These are phyloP conservation scores for Fusarium liriodendri DNA, from an alignment of 2,329 filamentous ascomycete genomes.

Conservation along the genomic window DNA sequence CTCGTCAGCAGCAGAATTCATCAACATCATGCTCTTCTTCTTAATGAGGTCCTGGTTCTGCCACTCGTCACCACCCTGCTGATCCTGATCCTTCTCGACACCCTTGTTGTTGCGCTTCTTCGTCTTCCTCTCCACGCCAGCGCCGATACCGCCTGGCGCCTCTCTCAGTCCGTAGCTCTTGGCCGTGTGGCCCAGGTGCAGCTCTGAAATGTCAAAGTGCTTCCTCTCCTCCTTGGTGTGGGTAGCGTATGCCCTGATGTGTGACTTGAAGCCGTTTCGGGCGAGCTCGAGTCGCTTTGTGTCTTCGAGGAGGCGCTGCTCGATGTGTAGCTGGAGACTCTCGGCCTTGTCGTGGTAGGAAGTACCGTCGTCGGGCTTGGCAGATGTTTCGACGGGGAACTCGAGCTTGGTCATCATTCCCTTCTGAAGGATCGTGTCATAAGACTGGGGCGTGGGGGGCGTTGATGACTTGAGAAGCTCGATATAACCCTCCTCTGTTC, in stretches of 20 bases:
- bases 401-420: slow-evolving; percentile 71
- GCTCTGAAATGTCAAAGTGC: slow-evolving; percentile 90
- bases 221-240: slow-evolving; percentile 86
- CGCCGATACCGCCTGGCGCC: slow-evolving; percentile 83
- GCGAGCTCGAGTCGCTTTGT: slow-evolving; percentile 81
- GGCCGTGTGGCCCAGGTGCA: slow-evolving; percentile 92
- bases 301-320: slow-evolving; percentile 70
- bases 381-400: slow-evolving; percentile 77
- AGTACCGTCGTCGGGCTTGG: slow-evolving; percentile 54
- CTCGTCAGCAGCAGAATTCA: slow-evolving; percentile 72
- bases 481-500: slow-evolving; percentile 92
- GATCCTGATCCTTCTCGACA: slow-evolving; percentile 51
- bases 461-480: slow-evolving; percentile 70
- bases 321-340: slow-evolving; percentile 68
- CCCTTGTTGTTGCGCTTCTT: slow-evolving; percentile 53
- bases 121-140: slow-evolving; percentile 61
- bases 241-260: slow-evolving; percentile 94
- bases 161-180: slow-evolving; percentile 94
- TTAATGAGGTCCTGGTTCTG: slow-evolving; percentile 59
- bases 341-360: slow-evolving; percentile 65
- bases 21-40: slow-evolving; percentile 74
- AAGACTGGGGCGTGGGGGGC: slow-evolving; percentile 61
- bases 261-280: slow-evolving; percentile 87
- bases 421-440: slow-evolving; percentile 70
- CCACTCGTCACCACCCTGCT: slow-evolving; percentile 45